Percentiles rank a stretch among this genome's conserved stretches.
Evolutionary conservation across 768 basidiomycete genomes (phyloP).

Genomic region (Rhizopogon salebrosus): DNA sequence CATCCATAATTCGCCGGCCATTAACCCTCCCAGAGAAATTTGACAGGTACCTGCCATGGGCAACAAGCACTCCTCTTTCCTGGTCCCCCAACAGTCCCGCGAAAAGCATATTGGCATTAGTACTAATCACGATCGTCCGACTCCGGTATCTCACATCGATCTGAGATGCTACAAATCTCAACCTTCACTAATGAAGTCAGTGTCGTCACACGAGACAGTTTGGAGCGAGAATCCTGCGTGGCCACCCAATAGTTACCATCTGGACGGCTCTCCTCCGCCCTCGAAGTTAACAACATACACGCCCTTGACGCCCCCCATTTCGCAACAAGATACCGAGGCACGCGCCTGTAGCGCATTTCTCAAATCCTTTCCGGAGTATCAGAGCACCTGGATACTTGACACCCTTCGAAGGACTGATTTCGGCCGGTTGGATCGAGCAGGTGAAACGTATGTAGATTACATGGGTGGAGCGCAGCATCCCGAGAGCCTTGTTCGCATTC

Average conservation of each 20-base stretch:
- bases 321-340: conserved; percentile 30
- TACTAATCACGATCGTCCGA: conserved; percentile 5
- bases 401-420: conserved; percentile 62
- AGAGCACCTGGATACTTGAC: conserved; percentile 66
- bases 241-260: neutral
- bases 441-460: conserved; percentile 80
- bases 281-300: conserved; percentile 20
- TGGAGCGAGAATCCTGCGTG: conserved; percentile 23
- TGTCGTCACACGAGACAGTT: conserved; percentile 37
- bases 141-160: conserved; percentile 29
- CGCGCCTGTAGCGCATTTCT: conserved; percentile 48
- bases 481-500: conserved; percentile 66
- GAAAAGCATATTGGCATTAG: conserved; percentile 3
- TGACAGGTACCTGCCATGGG: conserved; percentile 21
- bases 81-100: conserved; percentile 15
- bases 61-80: conserved; percentile 22
- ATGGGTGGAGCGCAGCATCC: conserved; percentile 84
- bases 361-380: conserved; percentile 46
- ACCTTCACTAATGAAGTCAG: conserved; percentile 29
- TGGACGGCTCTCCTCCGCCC: conserved; percentile 2
- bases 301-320: conserved; percentile 16
- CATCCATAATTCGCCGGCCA: neutral
- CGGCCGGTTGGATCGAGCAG: conserved; percentile 48
- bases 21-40: neutral
- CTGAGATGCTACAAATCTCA: conserved; percentile 35